Base-by-base conservation (phyloP, 2,329 filamentous ascomycete genomes). In the Arachnomyces sp. region DNA sequence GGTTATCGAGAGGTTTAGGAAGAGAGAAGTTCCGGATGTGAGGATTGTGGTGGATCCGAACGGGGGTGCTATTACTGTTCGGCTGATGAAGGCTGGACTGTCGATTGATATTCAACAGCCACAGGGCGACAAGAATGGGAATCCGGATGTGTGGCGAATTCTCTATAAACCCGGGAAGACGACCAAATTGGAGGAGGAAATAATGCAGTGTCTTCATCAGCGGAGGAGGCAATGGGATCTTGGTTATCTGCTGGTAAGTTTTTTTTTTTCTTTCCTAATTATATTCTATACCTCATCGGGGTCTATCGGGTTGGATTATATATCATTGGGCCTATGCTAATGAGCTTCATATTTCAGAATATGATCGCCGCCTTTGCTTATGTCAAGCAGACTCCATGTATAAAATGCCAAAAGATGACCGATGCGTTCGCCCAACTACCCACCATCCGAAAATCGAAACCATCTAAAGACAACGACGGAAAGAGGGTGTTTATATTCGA, bases 301-400 rank as follows among this genome's bases (percentile, higher is more conserved):
- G n/a, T n/a, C n/a, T n/a, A n/a, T n/a, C n/a, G n/a, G n/a, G n/a
- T n/a, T n/a, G n/a, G n/a, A n/a, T n/a, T n/a, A n/a, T n/a, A n/a
- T n/a, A n/a, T n/a, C n/a, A n/a, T n/a, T n/a, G n/a, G n/a, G n/a
- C n/a, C 17, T 14, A 7, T 18, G 15, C 13, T 21, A 25, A 40
- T 39, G 12, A n/a, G n/a, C n/a, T 37, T 48, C 17, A 51, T 39
- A 29, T 38, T 34, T 17, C 17, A 69, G 66, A 61, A 66, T 37
- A 65, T 66, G 57, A 61, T 67, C 7, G 52, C 59, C 18, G 63
- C 66, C 14, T 69, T 67, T 46, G 47, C 57, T 9, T 56, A 64
- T 40, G 52, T 68, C 43, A 67, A 62, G 34, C 54, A 59, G 21
- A 61, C 55, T 2, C 52, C 59, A 12, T 69, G 66, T 41, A 43